phyloP scores from a whole-genome alignment of 768 basidiomycete genomes.

The Galerina sulciceps region DNA sequence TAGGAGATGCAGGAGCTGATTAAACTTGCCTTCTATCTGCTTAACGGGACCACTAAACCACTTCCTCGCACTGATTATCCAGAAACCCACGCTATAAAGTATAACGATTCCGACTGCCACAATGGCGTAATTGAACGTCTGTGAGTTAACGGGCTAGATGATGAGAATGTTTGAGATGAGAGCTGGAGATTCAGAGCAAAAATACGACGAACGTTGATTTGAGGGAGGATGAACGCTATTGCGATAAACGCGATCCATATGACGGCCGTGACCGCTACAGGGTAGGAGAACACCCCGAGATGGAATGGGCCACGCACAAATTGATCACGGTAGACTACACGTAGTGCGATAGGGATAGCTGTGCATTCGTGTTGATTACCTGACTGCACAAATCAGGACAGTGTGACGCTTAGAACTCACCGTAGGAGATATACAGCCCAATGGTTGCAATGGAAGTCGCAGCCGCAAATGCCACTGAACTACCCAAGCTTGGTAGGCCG shows the following conservation, averaged over 20 bases:
- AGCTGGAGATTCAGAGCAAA: neutral
- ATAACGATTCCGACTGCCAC: slow-evolving; percentile 80
- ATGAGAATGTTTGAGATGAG: neutral
- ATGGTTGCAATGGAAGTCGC: slow-evolving; percentile 72
- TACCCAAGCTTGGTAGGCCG: slow-evolving; percentile 74
- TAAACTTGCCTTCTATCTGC: slow-evolving; percentile 58
- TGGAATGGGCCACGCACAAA: slow-evolving; percentile 77
- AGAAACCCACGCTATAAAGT: slow-evolving; percentile 66
- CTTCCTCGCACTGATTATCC: slow-evolving; percentile 70
- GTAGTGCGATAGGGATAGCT: slow-evolving; percentile 73
- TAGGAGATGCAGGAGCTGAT: neutral
- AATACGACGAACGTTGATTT: slow-evolving; percentile 53
- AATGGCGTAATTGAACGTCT: slow-evolving; percentile 76
- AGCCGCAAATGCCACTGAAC: slow-evolving; percentile 68
- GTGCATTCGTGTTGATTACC: neutral
- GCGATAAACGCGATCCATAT: slow-evolving; percentile 75
- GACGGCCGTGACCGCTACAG: slow-evolving; percentile 60
- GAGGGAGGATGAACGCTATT: slow-evolving; percentile 74
- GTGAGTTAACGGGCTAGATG: slow-evolving; percentile 64
- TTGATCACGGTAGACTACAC: slow-evolving; percentile 59
- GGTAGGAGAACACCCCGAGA: slow-evolving; percentile 65
- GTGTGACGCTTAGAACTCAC: slow-evolving; percentile 29
- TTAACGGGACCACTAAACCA: slow-evolving; percentile 76
- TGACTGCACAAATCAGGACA: no score
- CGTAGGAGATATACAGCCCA: slow-evolving; percentile 78